phyloP scores from a whole-genome alignment of 345 rosid species.

The Eutrema yunnanense region DNA sequence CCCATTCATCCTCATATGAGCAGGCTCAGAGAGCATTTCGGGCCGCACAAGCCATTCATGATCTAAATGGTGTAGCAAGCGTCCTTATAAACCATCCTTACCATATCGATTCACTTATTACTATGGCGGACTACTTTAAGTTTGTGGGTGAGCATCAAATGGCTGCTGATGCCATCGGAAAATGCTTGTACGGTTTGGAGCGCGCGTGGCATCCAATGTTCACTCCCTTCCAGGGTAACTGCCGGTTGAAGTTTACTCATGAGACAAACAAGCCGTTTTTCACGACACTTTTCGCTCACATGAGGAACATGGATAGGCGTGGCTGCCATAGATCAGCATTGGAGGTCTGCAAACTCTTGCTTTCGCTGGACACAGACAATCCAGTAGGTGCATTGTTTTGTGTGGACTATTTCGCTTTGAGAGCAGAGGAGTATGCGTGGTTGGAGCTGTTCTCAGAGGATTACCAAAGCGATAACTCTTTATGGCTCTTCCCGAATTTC shows the following conservation, averaged over 20 bases:
- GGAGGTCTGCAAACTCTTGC: slow-evolving; percentile 84
- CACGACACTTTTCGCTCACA: slow-evolving; percentile 67
- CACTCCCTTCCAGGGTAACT: slow-evolving; percentile 63
- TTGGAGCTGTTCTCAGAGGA: slow-evolving; percentile 70
- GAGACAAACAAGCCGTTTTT: slow-evolving; percentile 80
- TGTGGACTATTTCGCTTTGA: slow-evolving; percentile 79
- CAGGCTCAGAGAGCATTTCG: slow-evolving; percentile 76
- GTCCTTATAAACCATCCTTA: slow-evolving; percentile 64
- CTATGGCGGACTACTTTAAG: slow-evolving; percentile 87
- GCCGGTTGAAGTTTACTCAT: slow-evolving; percentile 62
- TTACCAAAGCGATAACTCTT: slow-evolving; percentile 60
- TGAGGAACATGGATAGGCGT: slow-evolving; percentile 84
- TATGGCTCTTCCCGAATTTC: slow-evolving; percentile 88
- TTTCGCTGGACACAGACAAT: slow-evolving; percentile 71
- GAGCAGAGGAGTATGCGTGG: slow-evolving; percentile 84
- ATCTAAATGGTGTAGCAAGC: slow-evolving; percentile 70
- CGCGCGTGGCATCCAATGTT: slow-evolving; percentile 91
- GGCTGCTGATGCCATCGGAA: slow-evolving; percentile 77
- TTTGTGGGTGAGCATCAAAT: slow-evolving; percentile 77
- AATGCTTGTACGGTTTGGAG: slow-evolving; percentile 77
- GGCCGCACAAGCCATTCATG: slow-evolving; percentile 82
- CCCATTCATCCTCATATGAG: slow-evolving; percentile 50
- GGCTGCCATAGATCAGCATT: slow-evolving; percentile 91
- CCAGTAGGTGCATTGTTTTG: slow-evolving; percentile 87
- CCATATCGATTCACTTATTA: slow-evolving; percentile 84